Evolutionary conservation across 306 rosid genomes (phyloP).

Genomic region (Oxytropis ochrocephala): DNA sequence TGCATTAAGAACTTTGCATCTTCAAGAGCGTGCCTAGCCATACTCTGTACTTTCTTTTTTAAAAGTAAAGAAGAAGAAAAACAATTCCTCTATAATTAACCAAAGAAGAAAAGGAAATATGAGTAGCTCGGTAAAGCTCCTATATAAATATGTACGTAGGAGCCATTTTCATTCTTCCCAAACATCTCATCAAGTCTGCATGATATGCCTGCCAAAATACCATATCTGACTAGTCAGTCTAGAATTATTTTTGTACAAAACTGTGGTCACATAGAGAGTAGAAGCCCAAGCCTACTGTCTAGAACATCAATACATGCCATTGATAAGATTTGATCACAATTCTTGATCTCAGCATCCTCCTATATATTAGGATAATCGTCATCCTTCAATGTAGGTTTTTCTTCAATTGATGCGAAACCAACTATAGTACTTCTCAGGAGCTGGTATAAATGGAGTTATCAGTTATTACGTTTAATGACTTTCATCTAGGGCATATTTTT

Average conservation of each 20-base stretch:
- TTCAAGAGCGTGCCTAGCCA: not conserved
- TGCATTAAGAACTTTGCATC: not conserved
- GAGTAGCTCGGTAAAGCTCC: not conserved
- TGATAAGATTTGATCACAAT: not conserved
- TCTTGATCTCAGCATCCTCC: not conserved
- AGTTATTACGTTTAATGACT: not conserved
- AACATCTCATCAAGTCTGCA: not conserved
- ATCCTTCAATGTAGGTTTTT: not conserved
- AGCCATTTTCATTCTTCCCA: not conserved
- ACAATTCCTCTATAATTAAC: not conserved
- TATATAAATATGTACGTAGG: not conserved
- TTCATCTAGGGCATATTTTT: not conserved
- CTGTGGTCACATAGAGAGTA: not conserved
- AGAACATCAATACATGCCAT: not conserved
- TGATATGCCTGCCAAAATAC: not conserved
- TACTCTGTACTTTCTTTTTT: not conserved
- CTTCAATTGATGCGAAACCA: not conserved
- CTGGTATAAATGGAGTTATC: not conserved
- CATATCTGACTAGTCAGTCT: not conserved
- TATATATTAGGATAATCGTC: not conserved
- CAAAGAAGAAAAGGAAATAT: not conserved
- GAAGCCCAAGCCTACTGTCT: not conserved
- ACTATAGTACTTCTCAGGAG: not conserved
- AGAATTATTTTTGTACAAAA: constrained; percentile 1
- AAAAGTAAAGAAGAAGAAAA: not conserved